These are phyloP conservation scores for Magnolia kwangsiensis DNA, from an alignment of 164 flowering plant genomes.

Conservation along the genomic window DNA sequence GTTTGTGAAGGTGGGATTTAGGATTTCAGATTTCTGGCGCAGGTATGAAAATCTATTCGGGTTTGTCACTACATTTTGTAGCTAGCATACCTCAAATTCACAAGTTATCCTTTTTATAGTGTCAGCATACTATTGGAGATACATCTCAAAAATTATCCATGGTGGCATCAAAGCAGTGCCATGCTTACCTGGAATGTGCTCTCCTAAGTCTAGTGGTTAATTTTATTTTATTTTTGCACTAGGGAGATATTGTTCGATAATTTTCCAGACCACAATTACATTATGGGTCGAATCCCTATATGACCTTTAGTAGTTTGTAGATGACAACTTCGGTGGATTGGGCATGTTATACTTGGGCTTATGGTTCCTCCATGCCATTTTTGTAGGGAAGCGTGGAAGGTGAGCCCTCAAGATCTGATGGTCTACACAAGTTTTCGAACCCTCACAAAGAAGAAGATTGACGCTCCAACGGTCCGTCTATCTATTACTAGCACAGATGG, in stretches of 20 bases:
- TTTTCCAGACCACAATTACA: not conserved
- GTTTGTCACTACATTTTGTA: conserved; percentile 14
- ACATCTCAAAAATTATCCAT: not conserved
- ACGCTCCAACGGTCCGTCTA: too few relatives aligned
- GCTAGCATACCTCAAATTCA: conserved; percentile 51
- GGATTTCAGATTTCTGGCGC: too few relatives aligned
- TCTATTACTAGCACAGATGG: too few relatives aligned
- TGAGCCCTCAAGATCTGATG: too few relatives aligned
- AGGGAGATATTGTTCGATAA: not conserved
- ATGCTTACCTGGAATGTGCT: not conserved
- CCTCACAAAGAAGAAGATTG: too few relatives aligned
- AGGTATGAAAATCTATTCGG: too few relatives aligned
- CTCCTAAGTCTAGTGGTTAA: not conserved
- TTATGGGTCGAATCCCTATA: not conserved
- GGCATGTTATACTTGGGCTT: not conserved
- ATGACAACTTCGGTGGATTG: not conserved
- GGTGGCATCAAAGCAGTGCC: not conserved
- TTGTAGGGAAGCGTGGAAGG: too few relatives aligned
- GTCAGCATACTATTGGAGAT: conserved; percentile 29
- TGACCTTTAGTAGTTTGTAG: not conserved
- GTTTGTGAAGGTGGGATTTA: too few relatives aligned
- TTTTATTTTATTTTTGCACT: not conserved
- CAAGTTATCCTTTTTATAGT: conserved; percentile 35
- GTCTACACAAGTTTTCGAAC: too few relatives aligned
- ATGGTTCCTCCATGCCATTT: not conserved